Conservation (phyloP, 2,329 filamentous ascomycete genomes). For the Aureobasidium sp. region DNA sequence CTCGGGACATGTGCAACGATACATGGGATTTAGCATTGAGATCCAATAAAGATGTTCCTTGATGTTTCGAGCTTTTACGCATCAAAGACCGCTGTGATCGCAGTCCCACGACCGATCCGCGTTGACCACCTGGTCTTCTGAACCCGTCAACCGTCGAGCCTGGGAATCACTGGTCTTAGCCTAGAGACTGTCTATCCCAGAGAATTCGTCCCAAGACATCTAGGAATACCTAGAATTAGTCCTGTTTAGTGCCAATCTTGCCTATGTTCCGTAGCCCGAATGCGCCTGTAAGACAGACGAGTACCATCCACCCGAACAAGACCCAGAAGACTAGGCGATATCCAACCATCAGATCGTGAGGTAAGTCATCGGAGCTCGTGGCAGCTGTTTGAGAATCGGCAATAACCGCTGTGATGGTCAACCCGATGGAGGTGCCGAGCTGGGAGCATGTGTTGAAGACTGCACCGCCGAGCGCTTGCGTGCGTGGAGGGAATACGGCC, state of each 20-base stretch:
- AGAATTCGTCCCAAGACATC: too few relatives aligned
- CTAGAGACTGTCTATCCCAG: too few relatives aligned
- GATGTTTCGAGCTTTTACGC: too few relatives aligned
- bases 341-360: conserved; percentile 33
- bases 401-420: conserved; percentile 34
- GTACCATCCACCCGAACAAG: conserved; percentile 30
- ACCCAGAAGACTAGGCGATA: conserved; percentile 39
- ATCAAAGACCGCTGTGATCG: too few relatives aligned
- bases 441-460: conserved; percentile 41
- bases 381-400: conserved; percentile 26
- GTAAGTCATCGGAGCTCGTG: conserved; percentile 24
- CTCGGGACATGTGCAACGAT: too few relatives aligned
- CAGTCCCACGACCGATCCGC: too few relatives aligned
- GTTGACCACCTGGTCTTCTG: too few relatives aligned
- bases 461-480: conserved; percentile 38
- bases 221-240: too few relatives aligned
- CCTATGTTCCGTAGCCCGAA: not conserved
- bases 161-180: too few relatives aligned
- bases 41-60: too few relatives aligned
- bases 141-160: too few relatives aligned
- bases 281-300: not conserved
- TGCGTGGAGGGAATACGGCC: conserved; percentile 33
- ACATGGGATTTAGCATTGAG: too few relatives aligned
- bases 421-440: conserved; percentile 35
- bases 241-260: not conserved